Conservation (phyloP, 148 eudicot species). For the Oxyria digyna region DNA sequence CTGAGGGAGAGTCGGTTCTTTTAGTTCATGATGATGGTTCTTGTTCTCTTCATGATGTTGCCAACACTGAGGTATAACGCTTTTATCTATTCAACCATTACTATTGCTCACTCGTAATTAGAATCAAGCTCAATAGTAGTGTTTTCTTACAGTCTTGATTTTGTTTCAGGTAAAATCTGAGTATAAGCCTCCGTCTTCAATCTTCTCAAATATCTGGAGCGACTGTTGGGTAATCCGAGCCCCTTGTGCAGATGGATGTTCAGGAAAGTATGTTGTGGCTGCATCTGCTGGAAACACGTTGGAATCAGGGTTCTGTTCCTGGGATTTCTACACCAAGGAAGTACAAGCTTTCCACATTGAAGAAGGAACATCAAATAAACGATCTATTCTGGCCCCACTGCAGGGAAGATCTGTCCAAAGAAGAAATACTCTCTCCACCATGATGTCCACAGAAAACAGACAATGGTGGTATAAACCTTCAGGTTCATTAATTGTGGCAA, state of each 20-base stretch:
- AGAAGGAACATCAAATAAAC: conserved; percentile 23
- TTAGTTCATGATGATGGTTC: conserved; percentile 83
- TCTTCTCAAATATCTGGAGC: conserved; percentile 63
- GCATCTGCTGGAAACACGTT: conserved; percentile 90
- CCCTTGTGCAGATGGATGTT: conserved; percentile 73
- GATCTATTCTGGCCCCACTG: conserved; percentile 60
- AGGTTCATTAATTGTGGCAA: conserved; percentile 65
- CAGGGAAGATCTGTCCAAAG: conserved; percentile 38
- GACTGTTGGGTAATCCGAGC: conserved; percentile 95
- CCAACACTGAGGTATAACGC: conserved; percentile 75
- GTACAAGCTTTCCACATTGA: conserved; percentile 61
- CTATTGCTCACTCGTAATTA: too few species aligned
- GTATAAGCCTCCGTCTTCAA: conserved; percentile 58
- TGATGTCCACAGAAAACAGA: conserved; percentile 42
- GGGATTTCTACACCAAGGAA: conserved; percentile 78
- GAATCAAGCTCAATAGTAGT: too few species aligned
- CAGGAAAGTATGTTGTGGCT: conserved; percentile 83
- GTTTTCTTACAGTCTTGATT: not conserved
- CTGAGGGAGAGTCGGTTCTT: conserved; percentile 88
- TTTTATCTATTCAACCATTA: too few species aligned
- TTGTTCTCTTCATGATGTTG: conserved; percentile 72
- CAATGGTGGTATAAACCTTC: conserved; percentile 92
- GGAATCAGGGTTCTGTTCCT: conserved; percentile 78
- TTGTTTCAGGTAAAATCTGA: conserved; percentile 61
- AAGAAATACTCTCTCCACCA: conserved; percentile 27